Percentiles rank a stretch among this genome's conserved stretches.
Conservation (phyloP, 257 asterid species). For the Plantago ovata region DNA sequence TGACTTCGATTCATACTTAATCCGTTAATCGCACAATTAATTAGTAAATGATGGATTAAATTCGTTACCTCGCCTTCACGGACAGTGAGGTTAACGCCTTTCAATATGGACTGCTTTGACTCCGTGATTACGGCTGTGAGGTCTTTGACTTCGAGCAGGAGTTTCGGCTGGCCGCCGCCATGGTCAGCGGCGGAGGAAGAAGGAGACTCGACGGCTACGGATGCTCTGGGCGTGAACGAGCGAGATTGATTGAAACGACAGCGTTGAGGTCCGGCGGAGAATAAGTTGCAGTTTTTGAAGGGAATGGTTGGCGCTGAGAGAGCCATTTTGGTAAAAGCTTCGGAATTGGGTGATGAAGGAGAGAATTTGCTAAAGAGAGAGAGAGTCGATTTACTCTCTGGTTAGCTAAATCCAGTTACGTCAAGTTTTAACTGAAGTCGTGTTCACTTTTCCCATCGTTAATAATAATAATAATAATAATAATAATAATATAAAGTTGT, state of each 20-base stretch:
- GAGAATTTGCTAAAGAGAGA: no score
- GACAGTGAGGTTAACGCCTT: constrained; percentile 88
- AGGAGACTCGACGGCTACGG: constrained; percentile 57
- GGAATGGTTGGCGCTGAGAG: constrained; percentile 42
- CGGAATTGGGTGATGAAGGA: no score
- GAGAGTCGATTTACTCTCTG: no score
- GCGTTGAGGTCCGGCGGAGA: constrained; percentile 25
- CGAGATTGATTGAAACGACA: constrained; percentile 28
- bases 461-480: no score
- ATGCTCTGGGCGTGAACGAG: constrained; percentile 35
- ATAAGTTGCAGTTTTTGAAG: constrained; percentile 26
- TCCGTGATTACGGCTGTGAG: constrained; percentile 72
- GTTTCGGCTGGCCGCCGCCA: constrained; percentile 40
- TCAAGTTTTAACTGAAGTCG: no score
- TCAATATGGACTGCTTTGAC: constrained; percentile 68
- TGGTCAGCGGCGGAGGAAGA: constrained; percentile 39
- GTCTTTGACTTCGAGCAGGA: constrained; percentile 78
- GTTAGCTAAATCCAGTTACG: no score
- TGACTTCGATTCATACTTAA: no score
- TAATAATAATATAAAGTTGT: no score
- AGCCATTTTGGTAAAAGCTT: constrained; percentile 44
- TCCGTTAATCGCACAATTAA: no score
- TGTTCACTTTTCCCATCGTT: no score
- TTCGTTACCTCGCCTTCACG: constrained; percentile 79
- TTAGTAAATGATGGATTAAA: no score